A percentile compares a stretch with the other conserved stretches of the same genome.
Evolutionary conservation across 306 rosid genomes (phyloP).

Genomic region (Prunus mongolica): DNA sequence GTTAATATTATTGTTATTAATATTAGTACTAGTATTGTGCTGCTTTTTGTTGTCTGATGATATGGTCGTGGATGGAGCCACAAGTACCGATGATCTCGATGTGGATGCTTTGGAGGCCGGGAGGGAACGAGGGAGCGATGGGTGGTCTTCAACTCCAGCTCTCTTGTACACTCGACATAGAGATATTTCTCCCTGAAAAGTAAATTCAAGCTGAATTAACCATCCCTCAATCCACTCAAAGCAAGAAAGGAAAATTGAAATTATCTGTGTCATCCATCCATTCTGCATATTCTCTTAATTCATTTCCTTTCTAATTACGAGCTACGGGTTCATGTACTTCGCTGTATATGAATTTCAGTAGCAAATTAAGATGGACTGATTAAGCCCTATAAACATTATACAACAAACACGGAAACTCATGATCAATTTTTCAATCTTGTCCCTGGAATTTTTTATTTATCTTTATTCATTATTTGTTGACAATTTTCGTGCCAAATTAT

Average conservation of each 20-base stretch:
- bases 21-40: not conserved
- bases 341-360: too few relatives aligned
- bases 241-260: not conserved
- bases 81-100: conserved; percentile 26
- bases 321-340: too few relatives aligned
- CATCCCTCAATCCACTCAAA: not conserved
- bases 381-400: not conserved
- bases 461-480: not conserved
- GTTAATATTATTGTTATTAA: not conserved
- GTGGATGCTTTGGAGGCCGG: conserved; percentile 53
- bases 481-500: not conserved
- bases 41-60: conserved; percentile 28
- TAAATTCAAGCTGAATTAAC: not conserved
- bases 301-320: too few relatives aligned
- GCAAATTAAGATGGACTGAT: too few relatives aligned
- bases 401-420: not conserved
- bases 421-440: not conserved
- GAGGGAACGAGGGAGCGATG: conserved; percentile 83
- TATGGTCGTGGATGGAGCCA: conserved; percentile 5
- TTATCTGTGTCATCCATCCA: too few relatives aligned
- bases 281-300: too few relatives aligned
- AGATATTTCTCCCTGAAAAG: conserved; percentile 77
- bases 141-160: conserved; percentile 95
- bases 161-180: conserved; percentile 93
- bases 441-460: not conserved